Evolutionary conservation across 306 rosid genomes (phyloP), one percentile per base, ranked within the genome.

Genomic region (Potentilla sterilis): DNA sequence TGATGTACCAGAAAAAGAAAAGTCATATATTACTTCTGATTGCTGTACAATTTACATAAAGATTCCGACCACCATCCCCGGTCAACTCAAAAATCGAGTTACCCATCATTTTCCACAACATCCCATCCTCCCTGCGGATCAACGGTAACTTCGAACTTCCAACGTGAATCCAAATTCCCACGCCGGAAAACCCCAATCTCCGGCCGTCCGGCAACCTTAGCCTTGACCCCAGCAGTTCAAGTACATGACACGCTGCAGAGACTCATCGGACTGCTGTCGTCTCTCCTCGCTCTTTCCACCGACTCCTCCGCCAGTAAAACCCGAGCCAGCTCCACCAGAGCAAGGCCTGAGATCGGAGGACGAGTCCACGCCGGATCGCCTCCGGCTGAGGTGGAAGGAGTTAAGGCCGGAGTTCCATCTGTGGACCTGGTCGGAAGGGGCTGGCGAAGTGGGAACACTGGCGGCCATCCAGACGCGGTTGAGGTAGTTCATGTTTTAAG

Each of bases 201-300:
- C 77, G 54, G 77, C 15, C 37, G 74, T 73, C 63, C 77, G 54
- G 75, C 15, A 41, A 78, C 21, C 79, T 89, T 77, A 94, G 69
- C 93, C 96, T 76, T 86, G 96, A 8, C 98, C 98, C 98, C 97
- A 95, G 77, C 98, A 95, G 75, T 83, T 95, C 85, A 92, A 65
- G 89, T 88, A 95, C 98, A 94, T 94, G 35, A 95, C 97, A 74
- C 84, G 76, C 77, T 86, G 81, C 43, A 95, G 86, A 76, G 96
- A 92, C 68, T 95, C 98, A 24, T 94, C 96, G 9, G 91, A 64
- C 41, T 89, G 89, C 41, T 34, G 73, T 43, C 69, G 75, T n/a
- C 72, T 78, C 4, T 85, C 86, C 32, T 87, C 90, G 12, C 83
- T 47, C 42, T 9, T 85, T 38, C 80, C 88, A 35, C 63, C 8